Conservation (phyloP, 106 monocot genomes). For the Dendrobium officinale region DNA sequence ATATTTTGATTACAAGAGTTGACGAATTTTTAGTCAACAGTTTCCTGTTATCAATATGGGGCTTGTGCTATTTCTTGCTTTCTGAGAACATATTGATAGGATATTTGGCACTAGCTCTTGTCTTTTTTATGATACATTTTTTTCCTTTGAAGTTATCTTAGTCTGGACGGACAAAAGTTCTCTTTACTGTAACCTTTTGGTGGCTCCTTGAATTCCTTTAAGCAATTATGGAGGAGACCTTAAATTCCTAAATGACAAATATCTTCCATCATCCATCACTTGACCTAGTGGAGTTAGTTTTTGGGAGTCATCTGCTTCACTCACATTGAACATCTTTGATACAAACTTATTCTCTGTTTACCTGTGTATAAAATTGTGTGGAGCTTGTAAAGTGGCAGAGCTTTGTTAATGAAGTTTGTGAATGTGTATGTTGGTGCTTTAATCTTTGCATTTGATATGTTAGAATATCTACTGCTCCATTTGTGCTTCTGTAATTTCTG, state of each 20-base stretch:
- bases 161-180: not conserved
- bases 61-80: not conserved
- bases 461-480: not conserved
- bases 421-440: not conserved
- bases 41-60: not conserved
- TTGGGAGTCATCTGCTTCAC: not conserved
- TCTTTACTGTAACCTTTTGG: not conserved
- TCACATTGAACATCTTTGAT: not conserved
- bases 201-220: not conserved
- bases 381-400: not conserved
- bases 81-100: not conserved
- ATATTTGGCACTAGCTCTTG: not conserved
- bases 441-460: not conserved
- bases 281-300: not conserved
- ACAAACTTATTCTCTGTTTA: constrained; percentile 1
- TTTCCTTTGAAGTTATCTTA: not conserved
- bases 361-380: not conserved
- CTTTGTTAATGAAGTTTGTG: not conserved
- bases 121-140: not conserved
- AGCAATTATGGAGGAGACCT: not conserved
- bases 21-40: not conserved
- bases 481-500: not conserved
- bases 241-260: not conserved
- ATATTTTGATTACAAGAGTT: not conserved
- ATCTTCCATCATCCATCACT: not conserved